Evolutionary conservation across 2,329 filamentous ascomycete species (phyloP), one percentile per base, ranked within the genome.

Genomic region (Arthrobotrys sinensis): DNA sequence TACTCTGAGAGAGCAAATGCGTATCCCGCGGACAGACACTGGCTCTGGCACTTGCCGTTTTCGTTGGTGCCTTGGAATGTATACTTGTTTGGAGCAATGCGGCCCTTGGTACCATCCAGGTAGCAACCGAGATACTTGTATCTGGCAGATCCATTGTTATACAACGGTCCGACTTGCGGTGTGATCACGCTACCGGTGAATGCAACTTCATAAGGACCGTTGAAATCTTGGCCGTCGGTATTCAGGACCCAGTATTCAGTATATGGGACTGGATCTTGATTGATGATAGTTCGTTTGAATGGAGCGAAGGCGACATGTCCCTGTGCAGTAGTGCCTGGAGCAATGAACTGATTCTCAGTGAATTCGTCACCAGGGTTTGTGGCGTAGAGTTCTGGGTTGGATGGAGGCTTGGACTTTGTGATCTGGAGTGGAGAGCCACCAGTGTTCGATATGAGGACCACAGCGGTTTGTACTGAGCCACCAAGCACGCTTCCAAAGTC

Each of bases 81-180:
- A 32, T 82, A 82, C 28, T 83, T 81, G 5, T 77, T 83, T 12
- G 79, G 71, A 6, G 85, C 76, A 43, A 84, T 83, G 19, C 85
- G 83, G 28, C 84, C 84, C 46, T 80, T 80, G 4, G 81, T 80
- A 3, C 83, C 83, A 70, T 86, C 85, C 12, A 82, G 80, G 77
- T 85, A 86, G 67, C 85, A 86, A n/a, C 85, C 85, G 4, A 86
- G 81, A 78, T 83, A 85, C 28, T 84, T 82, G 75, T 84, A 84
- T 45, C 57, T 71, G 7, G 55, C 79, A 1, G 71, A 78, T 7
- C 82, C 82, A 28, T 82, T 81, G 7, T 81, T 50, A 10, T 84
- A 82, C 16, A 83, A 76, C 14, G 85, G 85, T 5, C 85, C 85
- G 24, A 85, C 81, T 57, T 85, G 83, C 10, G 80, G 79, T 16